A percentile compares a stretch with the other conserved stretches of the same genome.
phyloP scores from a whole-genome alignment of 2,329 filamentous ascomycete species.

The Fusarium sp. region DNA sequence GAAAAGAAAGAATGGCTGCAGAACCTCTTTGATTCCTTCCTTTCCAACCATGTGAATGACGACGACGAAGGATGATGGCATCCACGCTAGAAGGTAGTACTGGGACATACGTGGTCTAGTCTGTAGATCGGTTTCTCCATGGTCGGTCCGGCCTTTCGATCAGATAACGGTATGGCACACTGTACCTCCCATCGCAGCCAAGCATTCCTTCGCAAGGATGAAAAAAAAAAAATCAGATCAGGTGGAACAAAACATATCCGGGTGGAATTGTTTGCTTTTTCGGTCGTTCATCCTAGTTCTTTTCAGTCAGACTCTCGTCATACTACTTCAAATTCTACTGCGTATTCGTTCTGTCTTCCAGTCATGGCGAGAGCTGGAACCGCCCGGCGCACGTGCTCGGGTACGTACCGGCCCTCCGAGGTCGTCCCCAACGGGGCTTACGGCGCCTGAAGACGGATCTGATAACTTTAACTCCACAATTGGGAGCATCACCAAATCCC shows the following conservation, averaged over 20 bases:
- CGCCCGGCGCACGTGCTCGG: background rate
- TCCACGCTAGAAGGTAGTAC: background rate
- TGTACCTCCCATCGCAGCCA: constrained; percentile 6
- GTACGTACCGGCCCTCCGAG: constrained; percentile 2
- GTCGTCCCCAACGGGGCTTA: constrained; percentile 24
- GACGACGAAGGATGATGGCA: background rate
- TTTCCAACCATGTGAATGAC: background rate
- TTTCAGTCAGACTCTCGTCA: constrained; percentile 5
- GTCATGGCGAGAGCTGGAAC: background rate
- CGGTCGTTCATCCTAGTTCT: background rate
- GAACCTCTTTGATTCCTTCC: background rate
- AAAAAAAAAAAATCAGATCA: constrained; percentile 20
- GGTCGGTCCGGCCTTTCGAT: constrained; percentile 12
- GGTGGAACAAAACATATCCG: constrained; percentile 18
- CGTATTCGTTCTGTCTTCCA: background rate
- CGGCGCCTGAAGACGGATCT: constrained; percentile 42
- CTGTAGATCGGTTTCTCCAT: background rate
- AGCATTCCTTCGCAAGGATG: background rate
- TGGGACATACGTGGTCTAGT: constrained; percentile 1
- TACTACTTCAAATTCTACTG: background rate
- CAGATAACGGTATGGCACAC: constrained; percentile 32
- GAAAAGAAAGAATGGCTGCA: constrained; percentile 1
- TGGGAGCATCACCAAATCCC: constrained; percentile 20
- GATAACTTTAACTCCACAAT: constrained; percentile 49
- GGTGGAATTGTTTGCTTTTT: constrained; percentile 5